Evolutionary conservation across 2,329 filamentous ascomycete genomes (phyloP), one percentile per base, ranked within the genome.

Genomic region (Aspergillus sp.): DNA sequence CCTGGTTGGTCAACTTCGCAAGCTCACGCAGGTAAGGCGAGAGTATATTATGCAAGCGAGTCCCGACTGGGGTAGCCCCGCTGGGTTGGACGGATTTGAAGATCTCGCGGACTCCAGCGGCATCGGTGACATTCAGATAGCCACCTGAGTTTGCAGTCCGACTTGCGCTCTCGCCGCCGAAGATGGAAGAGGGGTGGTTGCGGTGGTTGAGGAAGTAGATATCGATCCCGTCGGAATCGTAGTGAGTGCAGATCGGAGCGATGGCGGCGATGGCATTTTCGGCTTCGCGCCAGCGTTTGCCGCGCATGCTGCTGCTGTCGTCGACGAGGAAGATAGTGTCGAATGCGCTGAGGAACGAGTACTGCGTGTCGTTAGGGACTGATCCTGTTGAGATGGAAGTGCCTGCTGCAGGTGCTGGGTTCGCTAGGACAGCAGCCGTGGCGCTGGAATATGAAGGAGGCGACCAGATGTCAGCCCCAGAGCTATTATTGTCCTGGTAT

Each of bases 281-380:
- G 0, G 90, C 90, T 72, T 97, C 90, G 12, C 77, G 73, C 93
- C 93, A 98, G 20, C 82, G 83, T n/a, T 78, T 70, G 15, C 89
- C 90, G 1, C 80, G 78, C 93, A 98, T 98, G 65, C 89, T 93
- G 5, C 86, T 85, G n/a, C 88, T 92, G 78, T 98, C 93, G 70
- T 98, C 93, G 69, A 98, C 91, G 1, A 98, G 76, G 71, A 98
- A 93, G 55, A 93, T 77, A 32, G 92, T 97, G 76, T 98, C 91
- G 70, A 96, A 97, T 15, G 81, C 81, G 42, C 76, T 72, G 5
- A 98, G 85, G 70, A 96, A 96, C 2, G 86, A 83, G 70, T 90
- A 95, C 2, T 81, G 83, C 66, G 91, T 88, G 64, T 91, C 87
- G 9, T 61, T 48, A 58, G 57, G 47, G 67, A 61, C 20, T 68